A percentile compares a stretch with the other conserved stretches of the same genome.
These are phyloP conservation scores for Beauveria brongniartii DNA, from an alignment of 2,329 filamentous ascomycete species.

Conservation along the genomic window DNA sequence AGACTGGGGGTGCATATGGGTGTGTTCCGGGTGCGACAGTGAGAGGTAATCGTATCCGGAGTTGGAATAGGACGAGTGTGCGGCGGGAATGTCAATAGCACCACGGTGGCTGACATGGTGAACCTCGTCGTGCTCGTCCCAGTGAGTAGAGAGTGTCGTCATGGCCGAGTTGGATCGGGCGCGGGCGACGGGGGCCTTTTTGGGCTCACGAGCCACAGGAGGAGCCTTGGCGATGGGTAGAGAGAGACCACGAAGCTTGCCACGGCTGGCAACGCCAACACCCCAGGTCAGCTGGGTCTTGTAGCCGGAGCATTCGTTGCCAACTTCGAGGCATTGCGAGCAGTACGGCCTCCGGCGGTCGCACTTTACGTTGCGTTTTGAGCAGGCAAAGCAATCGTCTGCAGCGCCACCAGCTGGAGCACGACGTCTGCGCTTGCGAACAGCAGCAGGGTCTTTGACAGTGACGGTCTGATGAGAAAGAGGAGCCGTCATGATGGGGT, in stretches of 20 bases:
- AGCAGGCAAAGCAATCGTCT: conserved; percentile 92
- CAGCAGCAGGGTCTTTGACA: conserved; percentile 43
- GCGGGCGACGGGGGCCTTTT: conserved; percentile 36
- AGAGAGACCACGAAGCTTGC: conserved; percentile 85
- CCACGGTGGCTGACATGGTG: conserved; percentile 22
- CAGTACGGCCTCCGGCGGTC: conserved; percentile 91
- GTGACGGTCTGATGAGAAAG: conserved; percentile 34
- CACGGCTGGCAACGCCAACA: conserved; percentile 87
- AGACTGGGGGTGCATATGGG: conserved; percentile 21
- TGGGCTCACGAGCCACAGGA: conserved; percentile 41
- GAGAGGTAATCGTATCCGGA: conserved; percentile 41
- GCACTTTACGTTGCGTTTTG: conserved; percentile 75
- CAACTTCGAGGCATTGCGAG: conserved; percentile 84
- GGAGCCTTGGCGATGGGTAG: conserved; percentile 58
- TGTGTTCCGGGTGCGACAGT: conserved; percentile 38
- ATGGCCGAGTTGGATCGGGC: conserved; percentile 38
- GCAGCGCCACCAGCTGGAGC: conserved; percentile 81
- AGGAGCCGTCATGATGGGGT: conserved; percentile 39
- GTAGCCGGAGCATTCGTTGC: conserved; percentile 91
- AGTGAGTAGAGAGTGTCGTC: conserved; percentile 21
- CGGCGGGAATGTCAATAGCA: conserved; percentile 28
- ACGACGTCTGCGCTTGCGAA: conserved; percentile 72
- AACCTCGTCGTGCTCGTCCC: conserved; percentile 26
- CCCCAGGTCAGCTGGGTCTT: conserved; percentile 96
- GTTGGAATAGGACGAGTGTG: conserved; percentile 18